phyloP scores from a whole-genome alignment of 148 eudicot species.

The Salicornia ramosissima region DNA sequence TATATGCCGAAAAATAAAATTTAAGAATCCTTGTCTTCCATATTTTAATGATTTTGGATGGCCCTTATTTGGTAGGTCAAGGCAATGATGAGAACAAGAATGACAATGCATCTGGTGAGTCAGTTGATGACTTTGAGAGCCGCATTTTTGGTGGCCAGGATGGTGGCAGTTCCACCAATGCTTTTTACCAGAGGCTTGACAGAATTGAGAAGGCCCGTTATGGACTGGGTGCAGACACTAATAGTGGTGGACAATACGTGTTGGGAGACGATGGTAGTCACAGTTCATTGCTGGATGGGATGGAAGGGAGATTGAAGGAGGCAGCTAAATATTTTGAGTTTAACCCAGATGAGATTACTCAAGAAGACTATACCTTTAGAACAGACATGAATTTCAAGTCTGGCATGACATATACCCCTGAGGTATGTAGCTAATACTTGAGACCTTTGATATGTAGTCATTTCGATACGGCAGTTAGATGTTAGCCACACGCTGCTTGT shows the following conservation, averaged over 20 bases:
- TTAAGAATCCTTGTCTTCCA: neutral
- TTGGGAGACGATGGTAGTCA: slow-evolving; percentile 46
- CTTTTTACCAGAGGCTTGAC: slow-evolving; percentile 49
- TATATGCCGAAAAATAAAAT: neutral
- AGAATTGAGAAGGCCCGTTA: slow-evolving; percentile 33
- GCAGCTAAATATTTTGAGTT: slow-evolving; percentile 68
- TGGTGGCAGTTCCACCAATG: slow-evolving; percentile 26
- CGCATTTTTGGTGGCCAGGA: slow-evolving; percentile 43
- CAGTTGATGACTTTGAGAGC: slow-evolving; percentile 49
- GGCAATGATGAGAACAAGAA: slow-evolving; percentile 24
- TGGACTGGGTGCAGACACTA: slow-evolving; percentile 30
- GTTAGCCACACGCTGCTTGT: neutral
- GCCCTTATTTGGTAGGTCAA: slow-evolving; percentile 25
- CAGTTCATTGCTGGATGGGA: slow-evolving; percentile 51
- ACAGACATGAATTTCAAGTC: slow-evolving; percentile 46
- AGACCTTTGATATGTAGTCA: slow-evolving; percentile 1
- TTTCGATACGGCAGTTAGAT: neutral
- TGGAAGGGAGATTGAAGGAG: slow-evolving; percentile 62
- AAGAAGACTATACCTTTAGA: slow-evolving; percentile 60
- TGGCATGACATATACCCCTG: slow-evolving; percentile 51
- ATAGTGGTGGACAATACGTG: slow-evolving; percentile 16
- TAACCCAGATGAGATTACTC: slow-evolving; percentile 37
- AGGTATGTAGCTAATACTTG: slow-evolving; percentile 44
- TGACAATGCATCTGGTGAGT: slow-evolving; percentile 29
- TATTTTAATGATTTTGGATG: slow-evolving; percentile 15